Evolutionary conservation across 2,329 filamentous ascomycete species (phyloP).

Genomic region (Colletotrichum cereale): DNA sequence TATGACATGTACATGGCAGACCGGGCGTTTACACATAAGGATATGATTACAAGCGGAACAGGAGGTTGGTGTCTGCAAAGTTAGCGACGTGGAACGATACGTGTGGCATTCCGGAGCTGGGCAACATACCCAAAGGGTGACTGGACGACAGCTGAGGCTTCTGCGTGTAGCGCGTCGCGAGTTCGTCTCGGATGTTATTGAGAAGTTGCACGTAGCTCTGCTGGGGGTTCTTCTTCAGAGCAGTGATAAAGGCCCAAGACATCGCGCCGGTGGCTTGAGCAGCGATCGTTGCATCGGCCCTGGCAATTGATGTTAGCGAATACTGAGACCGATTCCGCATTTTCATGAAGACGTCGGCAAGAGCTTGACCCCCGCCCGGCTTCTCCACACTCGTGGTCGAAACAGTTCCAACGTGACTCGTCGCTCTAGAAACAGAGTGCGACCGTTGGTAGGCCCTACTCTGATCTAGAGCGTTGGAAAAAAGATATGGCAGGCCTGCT

Average conservation of each 20-base stretch:
- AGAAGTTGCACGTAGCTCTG: conserved; percentile 98
- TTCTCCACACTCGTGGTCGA: conserved; percentile 24
- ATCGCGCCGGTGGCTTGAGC: conserved; percentile 96
- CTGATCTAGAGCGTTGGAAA: conserved; percentile 57
- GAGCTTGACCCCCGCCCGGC: neutral
- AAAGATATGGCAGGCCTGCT: conserved; percentile 32
- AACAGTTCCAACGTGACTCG: conserved; percentile 57
- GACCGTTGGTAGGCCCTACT: conserved; percentile 49
- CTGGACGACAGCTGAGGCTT: conserved; percentile 98
- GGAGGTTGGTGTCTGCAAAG: conserved; percentile 68
- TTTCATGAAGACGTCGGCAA: neutral
- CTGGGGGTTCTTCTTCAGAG: conserved; percentile 95
- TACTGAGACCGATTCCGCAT: neutral
- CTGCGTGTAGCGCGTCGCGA: conserved; percentile 88
- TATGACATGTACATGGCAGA: conserved; percentile 31
- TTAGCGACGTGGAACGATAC: conserved; percentile 16
- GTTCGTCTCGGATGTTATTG: conserved; percentile 95
- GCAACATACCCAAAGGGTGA: conserved; percentile 87
- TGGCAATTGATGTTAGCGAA: conserved; percentile 53
- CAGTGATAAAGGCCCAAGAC: conserved; percentile 96
- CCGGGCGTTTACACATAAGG: conserved; percentile 21
- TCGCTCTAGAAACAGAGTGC: conserved; percentile 59
- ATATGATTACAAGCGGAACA: conserved; percentile 70
- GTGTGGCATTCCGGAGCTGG: neutral
- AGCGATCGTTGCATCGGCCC: conserved; percentile 91